These are phyloP conservation scores for Omphalotus olearius DNA, from an alignment of 1,284 basidiomycete species.

Conservation along the genomic window DNA sequence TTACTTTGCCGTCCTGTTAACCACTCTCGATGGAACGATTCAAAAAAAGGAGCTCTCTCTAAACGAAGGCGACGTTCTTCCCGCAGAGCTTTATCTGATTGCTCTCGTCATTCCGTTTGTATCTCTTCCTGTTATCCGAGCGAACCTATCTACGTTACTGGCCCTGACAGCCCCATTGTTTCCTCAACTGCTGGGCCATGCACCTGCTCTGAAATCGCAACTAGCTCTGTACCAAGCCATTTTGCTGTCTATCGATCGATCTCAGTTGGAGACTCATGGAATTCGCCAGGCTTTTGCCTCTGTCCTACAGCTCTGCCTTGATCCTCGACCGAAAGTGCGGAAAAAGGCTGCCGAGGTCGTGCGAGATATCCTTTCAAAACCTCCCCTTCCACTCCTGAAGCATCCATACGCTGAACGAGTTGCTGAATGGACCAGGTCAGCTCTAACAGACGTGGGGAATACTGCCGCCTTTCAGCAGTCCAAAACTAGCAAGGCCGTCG, in stretches of 20 bases:
- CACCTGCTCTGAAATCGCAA: conserved; percentile 71
- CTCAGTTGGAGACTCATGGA: conserved; percentile 64
- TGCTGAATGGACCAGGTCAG: conserved; percentile 73
- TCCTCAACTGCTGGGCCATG: conserved; percentile 57
- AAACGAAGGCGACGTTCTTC: conserved; percentile 78
- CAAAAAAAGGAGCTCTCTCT: conserved; percentile 59
- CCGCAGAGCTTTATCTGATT: conserved; percentile 88
- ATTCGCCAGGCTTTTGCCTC: conserved; percentile 77
- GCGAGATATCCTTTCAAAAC: conserved; percentile 67
- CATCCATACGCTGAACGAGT: conserved; percentile 87
- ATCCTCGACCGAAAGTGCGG: conserved; percentile 91
- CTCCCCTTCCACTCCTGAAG: conserved; percentile 68
- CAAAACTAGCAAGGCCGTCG: conserved; percentile 51
- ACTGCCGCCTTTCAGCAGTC: conserved; percentile 55
- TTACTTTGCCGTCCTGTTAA: conserved; percentile 85
- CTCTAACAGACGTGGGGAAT: conserved; percentile 64
- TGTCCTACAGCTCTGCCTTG: conserved; percentile 79
- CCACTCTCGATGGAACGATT: conserved; percentile 72
- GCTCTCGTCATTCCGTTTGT: conserved; percentile 77
- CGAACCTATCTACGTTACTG: conserved; percentile 61
- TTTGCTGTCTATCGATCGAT: conserved; percentile 62
- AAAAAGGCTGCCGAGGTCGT: conserved; percentile 88
- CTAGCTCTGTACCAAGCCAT: conserved; percentile 71
- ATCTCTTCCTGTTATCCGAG: conserved; percentile 66
- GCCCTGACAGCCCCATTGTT: conserved; percentile 79